These are phyloP conservation scores for Chaetothyriales sp. DNA, from an alignment of 2,329 filamentous ascomycete genomes.

Conservation along the genomic window DNA sequence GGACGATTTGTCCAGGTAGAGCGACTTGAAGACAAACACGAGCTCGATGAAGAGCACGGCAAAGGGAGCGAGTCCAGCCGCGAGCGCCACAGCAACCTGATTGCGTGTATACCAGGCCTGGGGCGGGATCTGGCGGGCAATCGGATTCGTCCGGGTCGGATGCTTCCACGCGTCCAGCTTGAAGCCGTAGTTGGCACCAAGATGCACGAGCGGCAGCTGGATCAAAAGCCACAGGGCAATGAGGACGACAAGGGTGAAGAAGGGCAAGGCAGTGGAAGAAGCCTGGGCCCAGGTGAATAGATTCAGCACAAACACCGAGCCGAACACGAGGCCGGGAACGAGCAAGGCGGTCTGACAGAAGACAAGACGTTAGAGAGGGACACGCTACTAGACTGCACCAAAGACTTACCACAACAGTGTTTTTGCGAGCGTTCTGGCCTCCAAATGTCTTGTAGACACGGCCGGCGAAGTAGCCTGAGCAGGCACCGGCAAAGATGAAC, in stretches of 20 bases:
- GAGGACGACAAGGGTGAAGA: constrained; percentile 60
- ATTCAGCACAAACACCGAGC: constrained; percentile 63
- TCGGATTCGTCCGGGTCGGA: constrained; percentile 58
- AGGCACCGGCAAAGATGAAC: constrained; percentile 67
- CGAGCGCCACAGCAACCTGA: constrained; percentile 41
- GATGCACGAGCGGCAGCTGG: constrained; percentile 70
- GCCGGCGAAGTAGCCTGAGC: constrained; percentile 77
- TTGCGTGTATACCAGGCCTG: constrained; percentile 62
- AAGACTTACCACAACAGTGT: constrained; percentile 46
- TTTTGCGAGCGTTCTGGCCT: constrained; percentile 57
- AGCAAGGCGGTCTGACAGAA: constrained; percentile 52
- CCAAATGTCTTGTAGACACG: constrained; percentile 73
- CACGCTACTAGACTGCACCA: not conserved
- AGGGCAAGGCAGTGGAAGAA: constrained; percentile 73
- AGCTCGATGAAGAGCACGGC: constrained; percentile 80
- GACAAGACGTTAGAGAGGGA: constrained; percentile 3
- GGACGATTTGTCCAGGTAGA: constrained; percentile 81
- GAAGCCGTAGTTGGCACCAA: constrained; percentile 65
- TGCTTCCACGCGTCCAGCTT: constrained; percentile 58
- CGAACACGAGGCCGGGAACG: constrained; percentile 65
- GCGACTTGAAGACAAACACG: constrained; percentile 69
- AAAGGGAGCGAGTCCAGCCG: constrained; percentile 68
- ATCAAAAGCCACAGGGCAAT: constrained; percentile 69
- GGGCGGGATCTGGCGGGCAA: constrained; percentile 57
- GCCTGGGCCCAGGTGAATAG: constrained; percentile 83